phyloP scores from a whole-genome alignment of 2,329 filamentous ascomycete species.

The Pestalotiopsis fici region DNA sequence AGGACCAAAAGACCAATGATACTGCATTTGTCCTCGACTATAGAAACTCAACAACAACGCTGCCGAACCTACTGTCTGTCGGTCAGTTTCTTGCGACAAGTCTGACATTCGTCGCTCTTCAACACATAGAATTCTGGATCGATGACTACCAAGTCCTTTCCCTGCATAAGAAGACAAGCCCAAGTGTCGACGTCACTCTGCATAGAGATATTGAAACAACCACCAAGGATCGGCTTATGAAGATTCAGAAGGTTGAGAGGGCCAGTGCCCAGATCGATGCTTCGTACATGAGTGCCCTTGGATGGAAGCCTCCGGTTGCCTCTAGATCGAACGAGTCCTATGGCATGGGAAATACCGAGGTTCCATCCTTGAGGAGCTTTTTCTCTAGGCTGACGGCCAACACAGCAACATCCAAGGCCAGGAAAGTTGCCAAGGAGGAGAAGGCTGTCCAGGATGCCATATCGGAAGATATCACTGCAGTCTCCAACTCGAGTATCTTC shows the following conservation, averaged over 20 bases:
- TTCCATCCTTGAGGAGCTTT: constrained; percentile 72
- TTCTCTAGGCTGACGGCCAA: constrained; percentile 74
- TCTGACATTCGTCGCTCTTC: constrained; percentile 89
- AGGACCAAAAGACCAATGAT: constrained; percentile 64
- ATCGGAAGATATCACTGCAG: constrained; percentile 70
- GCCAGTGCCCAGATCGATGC: constrained; percentile 93
- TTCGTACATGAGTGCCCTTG: constrained; percentile 82
- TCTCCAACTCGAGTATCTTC: constrained; percentile 80
- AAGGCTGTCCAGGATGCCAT: constrained; percentile 62
- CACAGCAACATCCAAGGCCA: constrained; percentile 44
- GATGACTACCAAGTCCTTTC: constrained; percentile 82
- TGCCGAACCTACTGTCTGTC: constrained; percentile 83
- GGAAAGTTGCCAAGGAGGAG: constrained; percentile 64
- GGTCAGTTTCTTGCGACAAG: constrained; percentile 93
- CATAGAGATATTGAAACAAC: constrained; percentile 78
- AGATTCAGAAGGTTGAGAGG: constrained; percentile 74
- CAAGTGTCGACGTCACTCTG: constrained; percentile 70
- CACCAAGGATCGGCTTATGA: constrained; percentile 89
- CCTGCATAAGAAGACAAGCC: constrained; percentile 83
- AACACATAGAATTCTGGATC: constrained; percentile 86
- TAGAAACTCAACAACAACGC: constrained; percentile 80
- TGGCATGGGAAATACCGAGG: constrained; percentile 47
- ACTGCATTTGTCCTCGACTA: constrained; percentile 97
- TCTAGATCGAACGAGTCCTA: constrained; percentile 50
- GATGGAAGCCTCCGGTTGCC: constrained; percentile 68